Percentiles rank a stretch among this genome's conserved stretches.
Conservation (phyloP, 2,329 filamentous ascomycete genomes). For the Pleoardoris graminearum region DNA sequence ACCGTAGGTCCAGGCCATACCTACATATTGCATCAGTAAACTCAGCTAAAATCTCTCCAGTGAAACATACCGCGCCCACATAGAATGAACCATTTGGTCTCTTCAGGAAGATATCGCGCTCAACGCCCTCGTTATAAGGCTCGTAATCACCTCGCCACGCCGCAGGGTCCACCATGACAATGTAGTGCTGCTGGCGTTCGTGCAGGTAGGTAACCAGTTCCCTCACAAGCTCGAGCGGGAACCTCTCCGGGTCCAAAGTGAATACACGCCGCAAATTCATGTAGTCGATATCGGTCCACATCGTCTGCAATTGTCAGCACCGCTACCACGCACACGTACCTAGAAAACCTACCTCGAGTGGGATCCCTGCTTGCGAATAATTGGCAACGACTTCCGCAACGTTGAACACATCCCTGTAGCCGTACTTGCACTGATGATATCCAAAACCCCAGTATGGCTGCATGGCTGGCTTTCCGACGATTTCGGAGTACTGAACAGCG, state of each 20-base stretch:
- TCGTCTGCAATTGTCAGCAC: conserved; percentile 58
- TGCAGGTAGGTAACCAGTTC: conserved; percentile 70
- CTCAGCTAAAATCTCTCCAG: too few relatives aligned
- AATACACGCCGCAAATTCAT: conserved; percentile 66
- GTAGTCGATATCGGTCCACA: conserved; percentile 76
- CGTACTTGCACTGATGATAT: conserved; percentile 56
- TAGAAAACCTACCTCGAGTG: conserved; percentile 45
- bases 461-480: conserved; percentile 52
- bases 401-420: conserved; percentile 60
- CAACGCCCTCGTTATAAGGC: conserved; percentile 64
- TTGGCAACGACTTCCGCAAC: conserved; percentile 69
- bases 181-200: conserved; percentile 67
- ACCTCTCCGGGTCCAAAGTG: conserved; percentile 66
- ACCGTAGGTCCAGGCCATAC: conserved; percentile 72
- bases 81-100: conserved; percentile 59
- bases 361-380: conserved; percentile 66
- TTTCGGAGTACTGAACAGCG: conserved; percentile 52
- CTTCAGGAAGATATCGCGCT: conserved; percentile 58
- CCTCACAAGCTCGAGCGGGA: conserved; percentile 63
- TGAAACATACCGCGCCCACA: conserved; percentile 61
- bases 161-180: conserved; percentile 79
- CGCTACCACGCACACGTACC: too few relatives aligned
- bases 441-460: conserved; percentile 59
- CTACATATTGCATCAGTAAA: neutral
- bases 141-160: conserved; percentile 53